A percentile compares a stretch with the other conserved stretches of the same genome.
phyloP scores from a whole-genome alignment of 768 basidiomycete genomes.

The Favolaschia claudopus region DNA sequence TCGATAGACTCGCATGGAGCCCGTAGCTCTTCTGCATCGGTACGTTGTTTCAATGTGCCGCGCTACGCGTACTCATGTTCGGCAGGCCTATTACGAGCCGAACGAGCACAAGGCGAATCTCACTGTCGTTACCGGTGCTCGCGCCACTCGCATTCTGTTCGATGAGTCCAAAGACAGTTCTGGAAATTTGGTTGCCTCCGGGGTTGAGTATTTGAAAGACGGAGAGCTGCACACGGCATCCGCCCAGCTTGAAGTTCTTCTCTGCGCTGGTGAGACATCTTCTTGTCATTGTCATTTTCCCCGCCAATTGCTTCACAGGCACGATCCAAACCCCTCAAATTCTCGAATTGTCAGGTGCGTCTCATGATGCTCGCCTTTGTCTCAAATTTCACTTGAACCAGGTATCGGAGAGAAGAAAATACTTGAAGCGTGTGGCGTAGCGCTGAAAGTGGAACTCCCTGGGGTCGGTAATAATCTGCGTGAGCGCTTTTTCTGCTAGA shows the following conservation, averaged over 20 bases:
- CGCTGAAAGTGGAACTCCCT: conserved; percentile 42
- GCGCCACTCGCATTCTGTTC: conserved; percentile 32
- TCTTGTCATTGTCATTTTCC: neutral
- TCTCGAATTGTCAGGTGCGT: conserved; percentile 36
- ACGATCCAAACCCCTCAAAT: conserved; percentile 39
- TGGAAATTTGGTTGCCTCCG: conserved; percentile 20
- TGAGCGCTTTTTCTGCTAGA: conserved; percentile 25
- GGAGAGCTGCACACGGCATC: conserved; percentile 26
- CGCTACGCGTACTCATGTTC: too few relatives aligned
- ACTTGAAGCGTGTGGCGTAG: conserved; percentile 32
- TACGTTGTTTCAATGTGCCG: neutral
- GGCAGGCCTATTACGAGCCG: too few relatives aligned
- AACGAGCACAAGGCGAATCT: too few relatives aligned
- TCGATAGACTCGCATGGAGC: neutral
- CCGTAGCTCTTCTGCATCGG: conserved; percentile 9
- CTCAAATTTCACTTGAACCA: neutral
- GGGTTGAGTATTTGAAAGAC: conserved; percentile 29
- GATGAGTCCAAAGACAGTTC: neutral
- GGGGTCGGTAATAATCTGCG: conserved; percentile 53
- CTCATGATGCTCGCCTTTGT: too few relatives aligned
- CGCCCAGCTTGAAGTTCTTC: conserved; percentile 53
- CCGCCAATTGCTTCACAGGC: conserved; percentile 23
- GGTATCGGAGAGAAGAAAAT: conserved; percentile 5
- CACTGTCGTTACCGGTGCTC: too few relatives aligned
- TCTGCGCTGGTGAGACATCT: conserved; percentile 43